These are phyloP conservation scores for Coemansia sp. DNA, from an alignment of 192 early-diverging fungal species.

Conservation along the genomic window DNA sequence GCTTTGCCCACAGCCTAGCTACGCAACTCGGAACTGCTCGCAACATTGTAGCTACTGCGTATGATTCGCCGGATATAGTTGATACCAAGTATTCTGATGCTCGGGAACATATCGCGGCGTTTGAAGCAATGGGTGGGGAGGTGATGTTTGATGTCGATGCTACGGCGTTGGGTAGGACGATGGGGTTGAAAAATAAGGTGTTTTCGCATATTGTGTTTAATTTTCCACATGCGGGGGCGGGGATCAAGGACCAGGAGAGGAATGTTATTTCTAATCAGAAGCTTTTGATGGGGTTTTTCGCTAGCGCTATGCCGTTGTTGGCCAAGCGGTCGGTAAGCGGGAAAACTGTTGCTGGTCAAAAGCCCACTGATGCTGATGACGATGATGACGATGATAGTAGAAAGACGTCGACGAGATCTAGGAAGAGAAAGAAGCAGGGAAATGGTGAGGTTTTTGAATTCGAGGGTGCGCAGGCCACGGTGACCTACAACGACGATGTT, in stretches of 20 bases:
- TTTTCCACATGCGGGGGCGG: constrained; percentile 90
- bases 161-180: constrained; percentile 62
- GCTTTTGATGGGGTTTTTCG: constrained; percentile 65
- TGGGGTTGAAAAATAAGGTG: constrained; percentile 56
- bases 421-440: neutral
- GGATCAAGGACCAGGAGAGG: constrained; percentile 89
- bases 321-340: neutral
- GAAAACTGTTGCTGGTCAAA: neutral
- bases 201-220: constrained; percentile 93
- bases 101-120: constrained; percentile 57
- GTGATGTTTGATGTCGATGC: constrained; percentile 80
- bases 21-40: constrained; percentile 59
- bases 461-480: constrained; percentile 35
- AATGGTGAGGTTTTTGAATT: constrained; percentile 29
- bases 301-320: constrained; percentile 58
- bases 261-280: constrained; percentile 82
- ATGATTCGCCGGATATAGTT: constrained; percentile 68
- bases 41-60: constrained; percentile 73
- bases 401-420: neutral
- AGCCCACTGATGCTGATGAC: constrained; percentile 5
- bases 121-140: constrained; percentile 63
- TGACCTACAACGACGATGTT: constrained; percentile 16
- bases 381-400: constrained; percentile 6
- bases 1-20: constrained; percentile 75
- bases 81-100: constrained; percentile 73